Evolutionary conservation across 179 eudicot species (phyloP), one percentile per base, ranked within the genome.

Genomic region (Silene vulgaris): DNA sequence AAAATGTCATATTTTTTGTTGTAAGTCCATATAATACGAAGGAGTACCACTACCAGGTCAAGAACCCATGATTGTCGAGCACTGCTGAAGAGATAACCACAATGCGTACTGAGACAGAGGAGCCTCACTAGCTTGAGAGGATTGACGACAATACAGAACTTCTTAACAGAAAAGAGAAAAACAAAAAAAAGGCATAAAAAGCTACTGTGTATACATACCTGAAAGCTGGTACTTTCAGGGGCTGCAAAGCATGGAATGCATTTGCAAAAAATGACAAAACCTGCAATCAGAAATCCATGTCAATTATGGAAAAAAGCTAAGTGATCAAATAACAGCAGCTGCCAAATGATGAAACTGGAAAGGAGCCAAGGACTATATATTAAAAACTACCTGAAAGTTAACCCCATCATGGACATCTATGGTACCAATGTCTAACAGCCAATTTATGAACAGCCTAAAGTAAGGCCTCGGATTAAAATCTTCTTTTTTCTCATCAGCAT

Each of bases 221-320:
- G 87, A 92, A 93, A 71, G 87, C 96, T 66, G 97, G 97, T 43
- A 96, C 88, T 88, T 88, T 90, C 69, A 93, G 89, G 63, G 99
- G 97, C 82, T 95, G 97, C 59, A 93, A 79, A 57, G 90, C 89
- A 80, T 90, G 97, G 78, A 96, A 96, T 28, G 97, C 91, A 86
- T 89, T 90, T 75, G 97, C 96, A 79, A 96, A 88, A 82, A 91
- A 90, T 72, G 91, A 86, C 84, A 96, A 76, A 74, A 92, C 91
- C 99, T 95, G 88, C 40, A 77, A 28, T 45, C 59, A 60, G n/a
- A 35, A 74, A 78, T 40, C 30, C 76, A 5, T 17, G 57, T 70
- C 50, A 81, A 76, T 17, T 17, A 63, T 17, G 8, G 57, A n/a
- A 59, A 66, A n/a, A 59, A 66, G 20, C 71, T 48, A 32, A 71